These are phyloP conservation scores for Gaertneriomyces sp. DNA, from an alignment of 192 early-diverging fungal genomes.

Conservation along the genomic window DNA sequence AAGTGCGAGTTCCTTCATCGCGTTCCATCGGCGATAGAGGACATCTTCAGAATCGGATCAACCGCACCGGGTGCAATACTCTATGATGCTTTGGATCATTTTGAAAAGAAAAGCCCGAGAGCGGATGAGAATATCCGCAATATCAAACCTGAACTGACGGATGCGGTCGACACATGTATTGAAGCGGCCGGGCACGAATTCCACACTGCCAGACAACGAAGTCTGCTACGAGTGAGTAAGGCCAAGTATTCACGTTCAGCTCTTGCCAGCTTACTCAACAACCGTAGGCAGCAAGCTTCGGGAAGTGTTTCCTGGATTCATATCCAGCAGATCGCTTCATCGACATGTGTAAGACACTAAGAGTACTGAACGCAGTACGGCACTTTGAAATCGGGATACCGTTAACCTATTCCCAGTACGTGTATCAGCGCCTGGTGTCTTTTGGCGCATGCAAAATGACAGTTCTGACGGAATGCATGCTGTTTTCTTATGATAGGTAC, in stretches of 20 bases:
- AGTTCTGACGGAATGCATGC: not conserved
- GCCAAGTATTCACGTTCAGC: not conserved
- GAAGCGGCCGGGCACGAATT: conserved; percentile 91
- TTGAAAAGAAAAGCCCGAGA: conserved; percentile 69
- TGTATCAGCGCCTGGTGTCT: conserved; percentile 2
- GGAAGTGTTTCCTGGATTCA: conserved; percentile 85
- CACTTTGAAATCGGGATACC: conserved; percentile 85
- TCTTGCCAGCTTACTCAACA: not conserved
- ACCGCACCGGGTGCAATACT: conserved; percentile 90
- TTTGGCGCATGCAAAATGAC: too few relatives aligned
- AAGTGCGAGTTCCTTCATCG: conserved; percentile 84
- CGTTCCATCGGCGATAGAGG: conserved; percentile 76
- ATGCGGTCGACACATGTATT: conserved; percentile 88
- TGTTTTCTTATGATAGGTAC: conserved; percentile 46
- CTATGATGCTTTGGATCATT: conserved; percentile 57
- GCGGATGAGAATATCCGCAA: conserved; percentile 94
- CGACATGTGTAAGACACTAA: conserved; percentile 77
- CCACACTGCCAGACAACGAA: conserved; percentile 69
- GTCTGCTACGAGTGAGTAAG: conserved; percentile 61
- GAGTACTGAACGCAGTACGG: conserved; percentile 87
- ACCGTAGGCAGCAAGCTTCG: conserved; percentile 82
- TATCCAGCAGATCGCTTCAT: conserved; percentile 85
- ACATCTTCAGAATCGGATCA: conserved; percentile 92
- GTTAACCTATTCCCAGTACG: conserved; percentile 79
- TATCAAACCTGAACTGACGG: conserved; percentile 73